A percentile compares a stretch with the other conserved stretches of the same genome.
Evolutionary conservation across 176 grass and related monocot genomes (phyloP).

Genomic region (Microstegium vimineum): DNA sequence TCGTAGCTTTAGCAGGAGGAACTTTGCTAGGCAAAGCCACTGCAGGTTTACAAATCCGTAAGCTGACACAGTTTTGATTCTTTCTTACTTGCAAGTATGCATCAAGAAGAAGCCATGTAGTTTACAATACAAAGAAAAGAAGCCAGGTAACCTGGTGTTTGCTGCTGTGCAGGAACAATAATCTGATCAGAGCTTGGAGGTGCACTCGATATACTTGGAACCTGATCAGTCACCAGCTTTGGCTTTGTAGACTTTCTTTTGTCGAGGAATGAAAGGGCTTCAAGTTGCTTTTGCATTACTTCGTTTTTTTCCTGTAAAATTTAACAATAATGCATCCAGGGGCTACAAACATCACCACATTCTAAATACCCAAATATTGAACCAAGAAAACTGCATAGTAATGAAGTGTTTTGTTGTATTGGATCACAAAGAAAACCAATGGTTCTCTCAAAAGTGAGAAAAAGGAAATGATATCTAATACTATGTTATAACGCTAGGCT

Average conservation of each 20-base stretch:
- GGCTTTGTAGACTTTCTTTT: conserved; percentile 81
- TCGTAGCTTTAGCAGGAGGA: conserved; percentile 39
- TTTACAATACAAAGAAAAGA: too few species aligned
- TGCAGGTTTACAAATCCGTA: conserved; percentile 31
- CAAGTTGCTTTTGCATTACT: conserved; percentile 73
- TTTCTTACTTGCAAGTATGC: conserved; percentile 8
- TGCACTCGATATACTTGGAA: conserved; percentile 40
- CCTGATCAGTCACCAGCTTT: conserved; percentile 46
- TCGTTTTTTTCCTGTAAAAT: conserved; percentile 69
- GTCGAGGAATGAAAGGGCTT: conserved; percentile 81
- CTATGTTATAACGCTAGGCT: neutral
- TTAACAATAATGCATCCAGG: neutral
- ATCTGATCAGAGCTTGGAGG: conserved; percentile 37
- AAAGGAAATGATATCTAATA: neutral
- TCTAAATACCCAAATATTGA: neutral
- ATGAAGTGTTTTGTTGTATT: neutral
- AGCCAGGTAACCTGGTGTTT: conserved; percentile 39
- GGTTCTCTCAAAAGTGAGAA: neutral
- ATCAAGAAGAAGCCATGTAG: conserved; percentile 11
- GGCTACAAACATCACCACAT: neutral
- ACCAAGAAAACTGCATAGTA: conserved; percentile 1
- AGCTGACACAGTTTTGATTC: conserved; percentile 1
- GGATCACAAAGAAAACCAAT: neutral
- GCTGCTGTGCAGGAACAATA: conserved; percentile 35
- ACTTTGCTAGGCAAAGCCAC: conserved; percentile 32